Evolutionary conservation across 1,284 basidiomycete species (phyloP).

Genomic region (Austroboletus rostrupii): DNA sequence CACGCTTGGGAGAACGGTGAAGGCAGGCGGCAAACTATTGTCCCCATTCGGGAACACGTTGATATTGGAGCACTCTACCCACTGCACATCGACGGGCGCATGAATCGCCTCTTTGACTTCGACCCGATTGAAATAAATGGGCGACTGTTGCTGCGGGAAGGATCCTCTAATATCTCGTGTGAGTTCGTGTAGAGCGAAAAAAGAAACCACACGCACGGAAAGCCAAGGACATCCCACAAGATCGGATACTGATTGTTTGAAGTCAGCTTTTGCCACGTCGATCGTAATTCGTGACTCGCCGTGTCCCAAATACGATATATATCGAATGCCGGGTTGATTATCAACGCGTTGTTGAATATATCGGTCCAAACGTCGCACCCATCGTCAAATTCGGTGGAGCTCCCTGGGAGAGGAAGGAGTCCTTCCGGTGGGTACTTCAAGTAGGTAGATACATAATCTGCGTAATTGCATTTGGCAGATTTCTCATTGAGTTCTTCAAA

Average conservation of each 20-base stretch:
- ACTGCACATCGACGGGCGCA: constrained; percentile 57
- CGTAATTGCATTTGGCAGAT: constrained; percentile 57
- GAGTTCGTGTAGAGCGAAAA: not conserved
- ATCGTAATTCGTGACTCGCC: constrained; percentile 24
- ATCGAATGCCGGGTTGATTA: constrained; percentile 72
- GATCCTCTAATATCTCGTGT: constrained; percentile 46
- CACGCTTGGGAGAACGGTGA: constrained; percentile 65
- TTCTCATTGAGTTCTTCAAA: constrained; percentile 53
- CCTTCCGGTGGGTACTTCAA: constrained; percentile 63
- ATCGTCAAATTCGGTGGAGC: constrained; percentile 37
- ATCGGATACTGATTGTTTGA: constrained; percentile 42
- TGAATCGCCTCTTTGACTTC: constrained; percentile 75
- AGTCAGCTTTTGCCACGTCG: not conserved
- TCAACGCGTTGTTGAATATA: constrained; percentile 56
- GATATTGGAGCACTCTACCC: constrained; percentile 60
- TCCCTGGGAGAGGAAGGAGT: constrained; percentile 55
- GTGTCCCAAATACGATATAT: constrained; percentile 74
- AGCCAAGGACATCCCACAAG: constrained; percentile 74
- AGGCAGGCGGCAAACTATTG: constrained; percentile 53
- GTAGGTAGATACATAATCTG: constrained; percentile 57
- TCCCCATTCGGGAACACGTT: constrained; percentile 64
- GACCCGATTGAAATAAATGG: constrained; percentile 62
- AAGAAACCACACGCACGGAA: constrained; percentile 47
- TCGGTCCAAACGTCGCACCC: constrained; percentile 67
- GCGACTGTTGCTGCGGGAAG: constrained; percentile 47